Base-by-base conservation (phyloP, 352 stramenopile genomes). In the Globisporangium mamillatum region DNA sequence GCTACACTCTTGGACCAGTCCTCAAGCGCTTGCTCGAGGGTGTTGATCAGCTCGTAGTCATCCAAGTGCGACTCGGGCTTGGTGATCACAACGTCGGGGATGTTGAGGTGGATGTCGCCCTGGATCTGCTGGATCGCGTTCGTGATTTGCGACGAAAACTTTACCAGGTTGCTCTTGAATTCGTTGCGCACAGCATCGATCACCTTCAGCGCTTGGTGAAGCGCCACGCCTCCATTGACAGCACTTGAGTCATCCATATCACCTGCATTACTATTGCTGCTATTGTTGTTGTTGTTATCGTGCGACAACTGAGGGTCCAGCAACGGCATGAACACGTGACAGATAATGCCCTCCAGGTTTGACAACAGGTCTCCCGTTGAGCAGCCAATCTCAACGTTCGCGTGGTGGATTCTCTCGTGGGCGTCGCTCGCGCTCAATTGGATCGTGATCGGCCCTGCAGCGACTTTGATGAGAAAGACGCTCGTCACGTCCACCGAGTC, bases 111-210 rank as follows among this genome's bases (percentile, higher is more conserved):
- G 48, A 98, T 95, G 25, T 98, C 95, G 22, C 95, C 95, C 68
- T 97, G 90, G 25, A 98, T 94, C 72, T 98, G 94, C 66, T 98
- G 89, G 60, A 97, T 93, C 1, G 94, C 91, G 70, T 98, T 94
- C 12, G 82, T 80, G 64, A 99, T 95, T 52, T 98, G 92, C 9
- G 89, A 94, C 38, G 94, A 84, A 63, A 99, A 98, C 69, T 98
- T 97, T 48, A 92, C 76, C 16, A 97, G 69, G 53, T 97, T 97
- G 63, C 84, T 88, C 68, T 94, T 90, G 64, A 98, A 96, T 52
- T 97, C 90, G 46, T 92, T 94, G 4, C 89, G 85, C 24, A 92
- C 82, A 7, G 87, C 83, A 56, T 95, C 89, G 20, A 94, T 94
- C 8, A 93, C 79, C 50, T 95, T 92, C 1, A 92, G 73, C 4